These are phyloP conservation scores for Komagataea norvegica DNA, from an alignment of 1,139 yeast species.

Conservation along the genomic window DNA sequence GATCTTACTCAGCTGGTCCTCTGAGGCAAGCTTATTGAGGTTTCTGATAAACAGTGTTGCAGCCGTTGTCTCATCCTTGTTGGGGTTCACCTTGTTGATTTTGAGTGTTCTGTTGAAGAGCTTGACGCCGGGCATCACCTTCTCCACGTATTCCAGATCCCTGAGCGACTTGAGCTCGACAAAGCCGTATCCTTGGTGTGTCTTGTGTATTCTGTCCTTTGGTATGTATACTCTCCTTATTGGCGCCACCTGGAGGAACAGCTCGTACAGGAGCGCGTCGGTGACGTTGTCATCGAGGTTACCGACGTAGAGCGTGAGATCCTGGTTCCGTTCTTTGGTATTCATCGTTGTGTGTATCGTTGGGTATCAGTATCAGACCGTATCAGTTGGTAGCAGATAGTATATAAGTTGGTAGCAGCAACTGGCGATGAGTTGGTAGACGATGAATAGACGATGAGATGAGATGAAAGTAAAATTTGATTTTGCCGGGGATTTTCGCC, in stretches of 20 bases:
- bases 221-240: conserved; percentile 69
- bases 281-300: conserved; percentile 72
- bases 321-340: conserved; percentile 46
- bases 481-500: too few species aligned
- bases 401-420: background rate
- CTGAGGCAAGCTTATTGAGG: conserved; percentile 66
- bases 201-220: conserved; percentile 63
- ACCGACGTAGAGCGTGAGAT: conserved; percentile 76
- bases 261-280: conserved; percentile 68
- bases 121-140: conserved; percentile 56
- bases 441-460: too few species aligned
- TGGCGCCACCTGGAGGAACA: conserved; percentile 84
- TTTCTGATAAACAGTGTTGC: conserved; percentile 75
- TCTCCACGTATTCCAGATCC: conserved; percentile 70
- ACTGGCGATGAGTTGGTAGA: too few species aligned
- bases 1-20: conserved; percentile 50
- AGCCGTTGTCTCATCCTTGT: conserved; percentile 34
- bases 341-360: background rate
- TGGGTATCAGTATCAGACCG: too few species aligned
- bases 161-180: conserved; percentile 57
- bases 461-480: too few species aligned
- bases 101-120: conserved; percentile 62
- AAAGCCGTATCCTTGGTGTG: conserved; percentile 87
- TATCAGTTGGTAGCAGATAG: too few species aligned
- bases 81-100: conserved; percentile 45